Evolutionary conservation across 2,329 filamentous ascomycete genomes (phyloP).

Genomic region (Fusarium sp.): DNA sequence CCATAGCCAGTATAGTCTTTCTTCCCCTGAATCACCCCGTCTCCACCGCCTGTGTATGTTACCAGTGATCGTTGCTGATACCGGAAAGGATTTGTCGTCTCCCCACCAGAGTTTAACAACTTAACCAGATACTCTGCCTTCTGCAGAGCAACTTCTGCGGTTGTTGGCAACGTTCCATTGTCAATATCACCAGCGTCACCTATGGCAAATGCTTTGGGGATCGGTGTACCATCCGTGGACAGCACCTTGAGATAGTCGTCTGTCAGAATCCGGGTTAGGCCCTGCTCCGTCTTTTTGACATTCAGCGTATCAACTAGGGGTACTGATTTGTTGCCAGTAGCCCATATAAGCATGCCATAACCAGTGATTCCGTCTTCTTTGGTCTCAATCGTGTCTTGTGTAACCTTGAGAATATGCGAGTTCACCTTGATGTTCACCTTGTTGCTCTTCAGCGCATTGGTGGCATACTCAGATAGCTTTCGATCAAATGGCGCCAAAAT

Average conservation of each 20-base stretch:
- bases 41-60: neutral
- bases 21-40: neutral
- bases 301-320: neutral
- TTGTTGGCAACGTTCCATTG: neutral
- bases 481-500: neutral
- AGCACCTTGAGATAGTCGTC: neutral
- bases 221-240: neutral
- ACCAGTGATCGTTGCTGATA: neutral
- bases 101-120: neutral
- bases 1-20: neutral
- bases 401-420: neutral
- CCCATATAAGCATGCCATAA: neutral
- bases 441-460: neutral
- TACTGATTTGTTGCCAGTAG: neutral
- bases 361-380: neutral
- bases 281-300: neutral
- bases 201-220: neutral
- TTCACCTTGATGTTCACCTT: neutral
- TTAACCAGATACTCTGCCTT: neutral
- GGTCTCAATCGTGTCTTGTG: neutral
- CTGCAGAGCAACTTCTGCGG: neutral
- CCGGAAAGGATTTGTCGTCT: neutral
- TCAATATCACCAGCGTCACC: neutral
- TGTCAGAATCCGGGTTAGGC: neutral
- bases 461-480: neutral